Percentiles rank a stretch among this genome's conserved stretches.
These are phyloP conservation scores for Solanum habrochaites DNA, from an alignment of 257 asterid species.

Conservation along the genomic window DNA sequence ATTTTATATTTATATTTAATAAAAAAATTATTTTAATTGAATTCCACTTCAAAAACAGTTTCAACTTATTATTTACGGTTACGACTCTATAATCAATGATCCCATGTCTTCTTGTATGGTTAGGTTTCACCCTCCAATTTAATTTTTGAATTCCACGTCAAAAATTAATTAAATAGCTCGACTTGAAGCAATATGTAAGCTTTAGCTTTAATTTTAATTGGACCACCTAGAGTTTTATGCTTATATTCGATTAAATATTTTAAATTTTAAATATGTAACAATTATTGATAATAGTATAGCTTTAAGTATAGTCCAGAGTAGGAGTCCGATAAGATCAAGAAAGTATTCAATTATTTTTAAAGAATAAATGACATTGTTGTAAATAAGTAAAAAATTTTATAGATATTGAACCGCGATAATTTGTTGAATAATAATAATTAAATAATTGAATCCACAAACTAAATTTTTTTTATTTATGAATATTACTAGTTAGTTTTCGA, in stretches of 20 bases:
- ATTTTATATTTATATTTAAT: not conserved
- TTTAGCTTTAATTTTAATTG: not conserved
- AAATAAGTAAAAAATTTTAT: too few relatives aligned
- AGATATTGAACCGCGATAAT: too few relatives aligned
- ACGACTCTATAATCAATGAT: not conserved
- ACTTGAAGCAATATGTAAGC: not conserved
- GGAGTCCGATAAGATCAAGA: rapidly evolving
- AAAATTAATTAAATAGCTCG: not conserved
- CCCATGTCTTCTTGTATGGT: not conserved
- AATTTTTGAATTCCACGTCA: not conserved
- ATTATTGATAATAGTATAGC: too few relatives aligned
- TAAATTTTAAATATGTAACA: not conserved
- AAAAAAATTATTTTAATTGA: not conserved
- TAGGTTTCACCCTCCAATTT: not conserved
- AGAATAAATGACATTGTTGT: not conserved
- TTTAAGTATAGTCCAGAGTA: rapidly evolving
- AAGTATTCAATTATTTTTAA: too few relatives aligned
- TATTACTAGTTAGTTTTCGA: too few relatives aligned
- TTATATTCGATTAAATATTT: not conserved
- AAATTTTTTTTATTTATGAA: too few relatives aligned
- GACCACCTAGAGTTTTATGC: not conserved
- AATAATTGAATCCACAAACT: not conserved
- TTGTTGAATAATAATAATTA: too few relatives aligned
- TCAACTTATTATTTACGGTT: not conserved
- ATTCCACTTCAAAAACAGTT: not conserved